Evolutionary conservation across 2,329 filamentous ascomycete genomes (phyloP), one percentile per base, ranked within the genome.

Genomic region (Fusarium concolor): DNA sequence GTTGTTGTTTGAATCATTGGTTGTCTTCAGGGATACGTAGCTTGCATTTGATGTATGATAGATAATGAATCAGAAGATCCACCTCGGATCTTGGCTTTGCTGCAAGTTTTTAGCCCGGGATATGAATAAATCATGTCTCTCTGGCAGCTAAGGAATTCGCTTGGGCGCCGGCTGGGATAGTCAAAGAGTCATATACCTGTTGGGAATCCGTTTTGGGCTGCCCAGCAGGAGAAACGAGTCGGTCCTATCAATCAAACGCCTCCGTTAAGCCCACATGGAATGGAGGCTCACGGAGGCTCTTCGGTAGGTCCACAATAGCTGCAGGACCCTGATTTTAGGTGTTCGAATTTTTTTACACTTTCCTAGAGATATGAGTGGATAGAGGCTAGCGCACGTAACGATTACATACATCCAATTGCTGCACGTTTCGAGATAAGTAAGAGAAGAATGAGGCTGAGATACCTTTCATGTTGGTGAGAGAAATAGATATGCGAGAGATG

Each of bases 231-330:
- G 38, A 18, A 38, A 31, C 33, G 60, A 70, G 60, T 70, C 67
- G 67, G 67, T 62, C 67, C 67, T 70, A 70, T 70, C 67, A 54
- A 60, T 54, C 44, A 58, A 47, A 50, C 39, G 57, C 52, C 57
- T 56, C 58, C 57, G 54, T 64, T 54, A 59, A 71, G 46, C 65
- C 71, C 71, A 73, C 71, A 72, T 73, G 67, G 67, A 20, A 43
- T 33, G 31, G 31, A 33, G 31, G 31, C 31, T 33, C 31, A 64
- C 70, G 71, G 71, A 72, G 71, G 71, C 71, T 73, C 71, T 73
- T 73, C 71, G 71, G 71, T 63, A 56, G 67, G 53, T 65, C 62
- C 62, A 70, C 67, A 57, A 35, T 49, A 55, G 66, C 62, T 70
- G 65, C 53, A 61, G 51, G 67, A 70, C 67, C 67, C 67, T 70